phyloP scores from a whole-genome alignment of 805 yeast genomes.

The Teunomyces kruisii region DNA sequence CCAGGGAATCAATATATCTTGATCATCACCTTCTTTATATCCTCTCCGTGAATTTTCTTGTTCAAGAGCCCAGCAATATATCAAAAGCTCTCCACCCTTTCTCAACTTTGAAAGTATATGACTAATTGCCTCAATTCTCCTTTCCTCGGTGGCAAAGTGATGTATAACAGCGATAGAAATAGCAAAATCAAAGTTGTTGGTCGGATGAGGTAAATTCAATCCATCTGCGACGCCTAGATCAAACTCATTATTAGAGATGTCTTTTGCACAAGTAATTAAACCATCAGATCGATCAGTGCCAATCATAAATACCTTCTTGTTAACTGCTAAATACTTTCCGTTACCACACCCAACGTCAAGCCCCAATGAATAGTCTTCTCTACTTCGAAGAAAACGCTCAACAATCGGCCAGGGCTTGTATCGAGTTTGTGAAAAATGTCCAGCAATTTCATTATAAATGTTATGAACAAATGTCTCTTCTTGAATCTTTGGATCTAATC shows the following conservation, averaged over 20 bases:
- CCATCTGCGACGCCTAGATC: conserved; percentile 85
- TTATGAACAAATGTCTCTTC: conserved; percentile 83
- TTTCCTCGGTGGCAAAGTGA: conserved; percentile 82
- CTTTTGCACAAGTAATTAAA: conserved; percentile 60
- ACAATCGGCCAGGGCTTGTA: conserved; percentile 99
- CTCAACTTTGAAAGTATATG: conserved; percentile 64
- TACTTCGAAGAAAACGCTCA: conserved; percentile 57
- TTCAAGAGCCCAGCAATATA: conserved; percentile 97
- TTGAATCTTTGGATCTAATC: conserved; percentile 50
- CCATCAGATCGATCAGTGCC: conserved; percentile 80
- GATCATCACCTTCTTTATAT: conserved; percentile 86
- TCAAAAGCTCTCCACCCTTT: conserved; percentile 64
- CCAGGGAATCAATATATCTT: conserved; percentile 96
- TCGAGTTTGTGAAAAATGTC: conserved; percentile 90
- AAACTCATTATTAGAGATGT: conserved; percentile 32
- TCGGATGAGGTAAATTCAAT: conserved; percentile 45
- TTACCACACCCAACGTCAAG: conserved; percentile 97
- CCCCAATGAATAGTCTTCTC: conserved; percentile 63
- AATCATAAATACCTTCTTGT: conserved; percentile 62
- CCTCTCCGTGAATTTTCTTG: conserved; percentile 88
- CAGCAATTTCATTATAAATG: conserved; percentile 91
- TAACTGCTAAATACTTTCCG: conserved; percentile 83
- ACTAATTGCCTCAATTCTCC: conserved; percentile 73
- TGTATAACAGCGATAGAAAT: conserved; percentile 94
- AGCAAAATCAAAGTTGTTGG: conserved; percentile 68